Evolutionary conservation across 2,329 filamentous ascomycete genomes (phyloP), one percentile per base, ranked within the genome.

Genomic region (Apiospora marii): DNA sequence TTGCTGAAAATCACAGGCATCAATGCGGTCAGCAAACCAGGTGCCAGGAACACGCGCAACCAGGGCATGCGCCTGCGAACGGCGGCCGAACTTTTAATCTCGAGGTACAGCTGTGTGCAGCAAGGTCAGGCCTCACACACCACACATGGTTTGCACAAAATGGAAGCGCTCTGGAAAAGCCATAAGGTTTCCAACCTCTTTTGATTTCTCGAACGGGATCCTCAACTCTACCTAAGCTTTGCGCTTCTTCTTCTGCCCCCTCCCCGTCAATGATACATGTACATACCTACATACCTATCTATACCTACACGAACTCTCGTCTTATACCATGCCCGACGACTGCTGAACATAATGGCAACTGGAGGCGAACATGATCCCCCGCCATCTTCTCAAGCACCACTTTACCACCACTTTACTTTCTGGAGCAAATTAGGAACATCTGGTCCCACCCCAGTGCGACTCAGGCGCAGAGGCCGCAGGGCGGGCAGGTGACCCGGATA

Each of bases 1-100:
- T 64, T 64, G 58, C 58, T 64, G 58, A 34, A 64, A 64, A 64
- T 64, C 58, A 64, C 58, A 30, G 41, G 58, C 58, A 64, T 64
- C 58, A 64, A 64, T 64, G 58, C 58, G 58, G 34, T 64, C 58
- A 64, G 58, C 58, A 12, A 64, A 22, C 34, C 30, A 41, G 58
- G 58, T n/a, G 41, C 58, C 30, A 41, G 58, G 58, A 41, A 64
- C 58, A 64, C 58, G 58, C 34, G 58, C 58, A 37, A 6, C 58
- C 58, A 64, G 58, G 53, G 27, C 51, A 24, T 58, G 51, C 14
- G 16, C 27, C 51, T 37, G 53, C 30, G 53, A 61, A 61, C 53
- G 22, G 30, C 53, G 53, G 27, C 22, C 53, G 53, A 61, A 37
- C 53, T 61, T 61, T 64, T 41, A 37, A 61, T 34, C 30, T 64